Base-by-base conservation (phyloP, 345 rosid species). In the Eucalyptus pauciflora region DNA sequence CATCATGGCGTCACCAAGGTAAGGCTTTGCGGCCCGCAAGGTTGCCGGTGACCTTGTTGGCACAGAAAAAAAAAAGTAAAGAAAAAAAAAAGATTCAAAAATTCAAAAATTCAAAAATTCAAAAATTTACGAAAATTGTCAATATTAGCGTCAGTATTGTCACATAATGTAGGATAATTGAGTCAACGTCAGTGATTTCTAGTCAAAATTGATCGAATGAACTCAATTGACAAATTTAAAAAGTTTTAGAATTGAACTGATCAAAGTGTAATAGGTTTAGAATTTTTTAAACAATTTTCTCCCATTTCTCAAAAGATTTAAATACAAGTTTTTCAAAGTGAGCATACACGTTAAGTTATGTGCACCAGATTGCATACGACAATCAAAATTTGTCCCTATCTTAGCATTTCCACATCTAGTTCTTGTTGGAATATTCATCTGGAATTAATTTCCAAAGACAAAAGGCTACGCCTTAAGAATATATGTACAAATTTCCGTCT, bases 171-270 rank as follows among this genome's bases (percentile, higher is more conserved):
- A 16, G 3, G 22, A 51, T 51, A 15, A 51, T 0, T 0, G 20
- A 18, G 8, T 51, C 1, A 1, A 16, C 8, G 8, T 51, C 0
- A 7, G 0, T 0, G 8, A 51, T 51, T 51, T 2, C 4, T 1
- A 1, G 3, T 15, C 20, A 51, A 51, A 51, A 51, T 51, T 51
- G 3, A 0, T 15, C 9, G 56, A 51, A 51, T 17, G 0, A 17
- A 17, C 8, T 51, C 8, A 51, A 51, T 51, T 16, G 56, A 17
- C 1, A 17, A 51, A 51, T 16, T 16, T 51, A 15, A 51, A 51
- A 51, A 0, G 2, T 50, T 51, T 51, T 7, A 51, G 22, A 3
- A 51, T 8, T 0, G 3, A 51, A 51, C 4, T 51, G 7, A 0
- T 51, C 0, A 1, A 51, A 51, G 3, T 51, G 56, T 3, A 51